Base-by-base conservation (phyloP, 208 protist genomes). In the Balamuthia mandrillaris region DNA sequence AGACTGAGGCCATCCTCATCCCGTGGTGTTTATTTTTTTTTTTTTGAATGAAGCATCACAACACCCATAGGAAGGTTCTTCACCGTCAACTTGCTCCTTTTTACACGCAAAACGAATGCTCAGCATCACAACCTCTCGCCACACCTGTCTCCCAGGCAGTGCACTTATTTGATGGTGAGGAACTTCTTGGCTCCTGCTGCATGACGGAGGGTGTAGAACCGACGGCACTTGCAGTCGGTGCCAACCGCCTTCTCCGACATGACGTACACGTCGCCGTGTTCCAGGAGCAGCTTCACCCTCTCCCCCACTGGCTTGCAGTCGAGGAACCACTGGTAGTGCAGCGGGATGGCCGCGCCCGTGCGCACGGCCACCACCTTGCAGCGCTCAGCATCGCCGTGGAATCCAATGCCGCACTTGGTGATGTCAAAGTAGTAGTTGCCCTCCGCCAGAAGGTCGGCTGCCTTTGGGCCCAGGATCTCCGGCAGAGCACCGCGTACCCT, bases 401-500 rank as follows among this genome's bases (percentile, higher is more conserved):
- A 90, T 16, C 88, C 88, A 27, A 90, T 90, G 3, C 88, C 88
- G 39, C 88, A 90, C 47, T 86, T 81, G 21, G 14, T 91, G 24
- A 14, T 24, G 14, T 88, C 54, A 84, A 44, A 92, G 84, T 90
- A 90, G 35, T 90, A 90, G 66, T 90, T 90, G 37, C 88, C 88
- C 24, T 90, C 88, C 12, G 88, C 88, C 24, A 90, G 4, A 74
- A 90, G 52, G 0, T 33, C 29, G 1, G 33, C 3, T 27, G 45
- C 27, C 72, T 89, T 89, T 10, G 87, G 75, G 41, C 74, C 60
- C 6, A 89, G 37, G 3, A 89, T 33, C 0, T 78, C 29, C 9
- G 24, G 33, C 0, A 86, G 77, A 0, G 27, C 12, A 18, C 27
- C 37, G 21, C 42, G 58, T 18, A 75, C n/a, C 24, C 45, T 37